Evolutionary conservation across 768 basidiomycete species (phyloP).

Genomic region (Albatrellus ellisii): DNA sequence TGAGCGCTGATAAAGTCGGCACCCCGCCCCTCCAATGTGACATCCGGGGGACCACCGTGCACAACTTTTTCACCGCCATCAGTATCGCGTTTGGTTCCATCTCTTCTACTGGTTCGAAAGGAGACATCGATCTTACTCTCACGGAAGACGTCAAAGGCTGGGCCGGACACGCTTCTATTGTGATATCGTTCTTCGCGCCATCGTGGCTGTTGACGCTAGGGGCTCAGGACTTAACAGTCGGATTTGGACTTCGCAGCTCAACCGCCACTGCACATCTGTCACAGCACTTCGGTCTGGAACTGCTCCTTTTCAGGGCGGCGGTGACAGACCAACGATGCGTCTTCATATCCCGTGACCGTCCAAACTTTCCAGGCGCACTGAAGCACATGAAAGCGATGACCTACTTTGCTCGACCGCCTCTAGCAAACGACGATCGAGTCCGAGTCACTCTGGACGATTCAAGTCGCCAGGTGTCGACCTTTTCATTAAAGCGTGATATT

Average conservation of each 20-base stretch:
- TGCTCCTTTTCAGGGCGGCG: constrained; percentile 13
- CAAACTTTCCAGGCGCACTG: neutral
- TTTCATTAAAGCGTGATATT: neutral
- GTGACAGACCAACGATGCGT: constrained; percentile 13
- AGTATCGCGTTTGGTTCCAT: constrained; percentile 14
- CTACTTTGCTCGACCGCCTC: constrained; percentile 6
- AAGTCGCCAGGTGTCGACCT: neutral
- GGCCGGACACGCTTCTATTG: constrained; percentile 9
- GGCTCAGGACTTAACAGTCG: constrained; percentile 4
- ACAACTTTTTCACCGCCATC: constrained; percentile 19
- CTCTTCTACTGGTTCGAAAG: neutral
- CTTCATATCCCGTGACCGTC: constrained; percentile 12
- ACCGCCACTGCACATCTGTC: constrained; percentile 4
- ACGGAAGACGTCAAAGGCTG: neutral
- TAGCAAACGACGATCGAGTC: constrained; percentile 2
- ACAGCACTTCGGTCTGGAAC: constrained; percentile 15
- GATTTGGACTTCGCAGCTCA: constrained; percentile 19
- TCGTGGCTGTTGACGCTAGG: constrained; percentile 14
- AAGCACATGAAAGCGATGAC: neutral
- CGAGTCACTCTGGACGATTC: neutral
- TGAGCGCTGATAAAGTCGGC: constrained; percentile 11
- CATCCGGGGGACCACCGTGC: constrained; percentile 10
- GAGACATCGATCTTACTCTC: neutral
- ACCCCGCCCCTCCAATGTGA: constrained; percentile 1
- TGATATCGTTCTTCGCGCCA: constrained; percentile 18